Evolutionary conservation across 129 eudicot genomes (phyloP).

Genomic region (Chrysanthemum seticuspe): DNA sequence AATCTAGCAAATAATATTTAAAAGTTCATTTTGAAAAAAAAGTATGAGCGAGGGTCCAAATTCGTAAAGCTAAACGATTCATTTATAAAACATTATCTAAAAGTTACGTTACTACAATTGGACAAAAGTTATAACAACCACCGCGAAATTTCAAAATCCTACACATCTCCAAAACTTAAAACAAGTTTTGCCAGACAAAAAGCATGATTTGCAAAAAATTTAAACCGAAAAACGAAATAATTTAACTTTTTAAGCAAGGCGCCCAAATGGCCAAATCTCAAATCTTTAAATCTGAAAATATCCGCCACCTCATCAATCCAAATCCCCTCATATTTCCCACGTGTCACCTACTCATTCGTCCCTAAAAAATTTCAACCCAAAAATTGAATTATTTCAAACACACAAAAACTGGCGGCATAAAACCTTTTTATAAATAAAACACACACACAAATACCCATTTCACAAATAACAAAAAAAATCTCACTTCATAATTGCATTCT

Average conservation of each 20-base stretch:
- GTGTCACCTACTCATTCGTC: constrained; percentile 9
- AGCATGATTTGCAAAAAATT: no score
- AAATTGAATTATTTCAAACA: constrained; percentile 20
- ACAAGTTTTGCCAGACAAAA: no score
- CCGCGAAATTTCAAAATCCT: no score
- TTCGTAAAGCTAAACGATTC: no score
- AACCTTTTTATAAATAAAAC: neutral
- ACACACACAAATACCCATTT: constrained; percentile 2
- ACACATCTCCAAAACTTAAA: no score
- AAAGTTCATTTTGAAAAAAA: no score
- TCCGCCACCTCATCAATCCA: constrained; percentile 35
- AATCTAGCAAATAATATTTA: no score
- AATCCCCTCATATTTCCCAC: neutral
- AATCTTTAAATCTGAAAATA: constrained; percentile 12
- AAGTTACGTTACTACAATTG: no score
- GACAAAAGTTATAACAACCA: no score
- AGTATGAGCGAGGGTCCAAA: no score
- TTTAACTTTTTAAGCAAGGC: constrained; percentile 15
- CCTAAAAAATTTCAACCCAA: constrained; percentile 2
- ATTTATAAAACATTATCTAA: no score
- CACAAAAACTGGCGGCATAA: constrained; percentile 30
- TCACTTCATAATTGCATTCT: neutral
- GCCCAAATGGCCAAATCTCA: constrained; percentile 22
- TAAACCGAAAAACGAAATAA: neutral
- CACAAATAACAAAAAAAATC: constrained; percentile 1